Conservation (phyloP, 2,329 filamentous ascomycete species). For the Aureobasidium zeae region DNA sequence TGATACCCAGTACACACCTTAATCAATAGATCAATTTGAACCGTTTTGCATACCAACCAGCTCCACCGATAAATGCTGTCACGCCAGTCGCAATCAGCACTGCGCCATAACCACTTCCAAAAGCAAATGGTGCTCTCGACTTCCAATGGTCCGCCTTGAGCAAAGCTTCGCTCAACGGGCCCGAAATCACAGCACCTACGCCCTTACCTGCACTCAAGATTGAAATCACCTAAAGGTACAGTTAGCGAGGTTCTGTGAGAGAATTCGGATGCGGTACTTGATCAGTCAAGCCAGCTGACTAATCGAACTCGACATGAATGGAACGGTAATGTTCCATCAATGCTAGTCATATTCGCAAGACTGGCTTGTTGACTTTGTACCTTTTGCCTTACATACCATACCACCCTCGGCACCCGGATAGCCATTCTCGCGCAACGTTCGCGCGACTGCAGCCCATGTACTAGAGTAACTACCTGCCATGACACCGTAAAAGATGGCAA, state of each 20-base stretch:
- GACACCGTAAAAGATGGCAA: slow-evolving; percentile 35
- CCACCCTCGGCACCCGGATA: slow-evolving; percentile 33
- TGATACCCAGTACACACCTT: no score
- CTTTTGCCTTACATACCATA: no score
- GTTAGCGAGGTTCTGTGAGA: no score
- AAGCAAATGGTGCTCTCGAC: slow-evolving; percentile 31
- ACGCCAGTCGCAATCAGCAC: slow-evolving; percentile 37
- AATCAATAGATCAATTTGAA: slow-evolving; percentile 17
- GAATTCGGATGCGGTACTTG: no score
- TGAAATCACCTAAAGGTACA: no score
- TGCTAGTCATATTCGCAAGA: no score
- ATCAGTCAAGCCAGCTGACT: no score
- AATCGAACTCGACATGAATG: no score
- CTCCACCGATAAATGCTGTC: slow-evolving; percentile 28
- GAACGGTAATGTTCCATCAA: no score
- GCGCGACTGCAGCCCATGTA: slow-evolving; percentile 27
- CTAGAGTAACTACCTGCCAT: slow-evolving; percentile 34
- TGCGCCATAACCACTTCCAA: slow-evolving; percentile 36
- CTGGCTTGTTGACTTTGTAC: no score
- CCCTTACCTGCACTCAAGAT: slow-evolving; percentile 42
- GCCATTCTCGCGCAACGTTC: slow-evolving; percentile 19
- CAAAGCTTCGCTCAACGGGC: slow-evolving; percentile 43
- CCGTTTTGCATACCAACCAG: slow-evolving; percentile 20
- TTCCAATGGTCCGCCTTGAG: slow-evolving; percentile 30
- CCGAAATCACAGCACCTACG: slow-evolving; percentile 42